These are phyloP conservation scores for Xylariales sp. DNA, from an alignment of 2,329 filamentous ascomycete genomes.

Conservation along the genomic window DNA sequence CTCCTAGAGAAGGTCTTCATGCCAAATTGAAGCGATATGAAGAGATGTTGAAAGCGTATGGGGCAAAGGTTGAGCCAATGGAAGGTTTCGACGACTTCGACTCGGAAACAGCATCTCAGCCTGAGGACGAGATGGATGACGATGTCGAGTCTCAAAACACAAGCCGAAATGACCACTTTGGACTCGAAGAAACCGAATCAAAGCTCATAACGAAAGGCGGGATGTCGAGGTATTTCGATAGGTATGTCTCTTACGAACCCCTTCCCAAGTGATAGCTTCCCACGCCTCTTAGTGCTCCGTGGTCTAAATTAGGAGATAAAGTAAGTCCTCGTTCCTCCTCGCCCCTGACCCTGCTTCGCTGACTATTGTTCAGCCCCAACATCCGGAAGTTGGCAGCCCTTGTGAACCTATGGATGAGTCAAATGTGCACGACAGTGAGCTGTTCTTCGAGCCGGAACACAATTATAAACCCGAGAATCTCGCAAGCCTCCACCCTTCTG, in stretches of 20 bases:
- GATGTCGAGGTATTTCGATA: conserved; percentile 21
- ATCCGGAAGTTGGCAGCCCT: conserved; percentile 14
- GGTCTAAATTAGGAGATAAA: conserved; percentile 25
- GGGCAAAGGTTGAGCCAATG: conserved; percentile 18
- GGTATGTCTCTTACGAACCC: conserved; percentile 10
- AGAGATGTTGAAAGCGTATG: conserved; percentile 15
- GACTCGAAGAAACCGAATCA: conserved; percentile 12
- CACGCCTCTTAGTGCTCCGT: conserved; percentile 17
- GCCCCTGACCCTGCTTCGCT: conserved; percentile 1
- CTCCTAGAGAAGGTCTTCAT: conserved; percentile 17
- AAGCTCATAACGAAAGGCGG: conserved; percentile 18
- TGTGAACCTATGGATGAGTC: conserved; percentile 11
- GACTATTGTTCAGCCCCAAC: conserved; percentile 12
- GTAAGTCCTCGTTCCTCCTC: conserved; percentile 13
- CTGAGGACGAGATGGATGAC: conserved; percentile 15
- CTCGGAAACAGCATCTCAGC: conserved; percentile 15
- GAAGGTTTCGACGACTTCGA: conserved; percentile 16
- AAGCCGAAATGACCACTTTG: neutral
- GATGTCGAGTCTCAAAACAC: conserved; percentile 8
- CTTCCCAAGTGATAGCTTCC: conserved; percentile 2
- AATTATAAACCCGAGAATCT: conserved; percentile 5
- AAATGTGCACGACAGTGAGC: conserved; percentile 11
- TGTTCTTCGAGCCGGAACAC: conserved; percentile 13
- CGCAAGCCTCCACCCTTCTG: conserved; percentile 11
- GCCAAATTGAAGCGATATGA: conserved; percentile 17